Evolutionary conservation across 768 basidiomycete species (phyloP).

Genomic region (Boletus sp.): DNA sequence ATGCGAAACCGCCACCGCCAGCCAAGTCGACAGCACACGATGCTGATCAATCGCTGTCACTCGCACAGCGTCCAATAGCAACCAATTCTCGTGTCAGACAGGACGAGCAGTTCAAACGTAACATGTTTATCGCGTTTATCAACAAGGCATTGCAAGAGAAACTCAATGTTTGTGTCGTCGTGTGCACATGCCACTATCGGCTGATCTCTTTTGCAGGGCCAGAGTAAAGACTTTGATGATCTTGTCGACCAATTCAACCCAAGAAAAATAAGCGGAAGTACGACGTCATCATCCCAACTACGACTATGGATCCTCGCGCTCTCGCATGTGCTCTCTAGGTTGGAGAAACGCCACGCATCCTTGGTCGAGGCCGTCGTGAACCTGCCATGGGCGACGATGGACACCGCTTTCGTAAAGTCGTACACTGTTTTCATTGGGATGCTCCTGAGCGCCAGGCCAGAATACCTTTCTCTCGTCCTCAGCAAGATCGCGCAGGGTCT

Average conservation of each 20-base stretch:
- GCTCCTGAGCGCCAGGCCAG: conserved; percentile 86
- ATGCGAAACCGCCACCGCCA: conserved; percentile 39
- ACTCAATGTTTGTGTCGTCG: conserved; percentile 49
- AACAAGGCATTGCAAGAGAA: conserved; percentile 79
- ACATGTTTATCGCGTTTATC: conserved; percentile 83
- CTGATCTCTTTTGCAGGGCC: conserved; percentile 50
- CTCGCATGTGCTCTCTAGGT: conserved; percentile 87
- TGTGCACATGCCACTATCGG: conserved; percentile 6
- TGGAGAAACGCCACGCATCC: conserved; percentile 75
- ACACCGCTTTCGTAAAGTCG: conserved; percentile 77
- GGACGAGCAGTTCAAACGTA: conserved; percentile 72
- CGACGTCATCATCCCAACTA: conserved; percentile 50
- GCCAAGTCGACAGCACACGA: conserved; percentile 21
- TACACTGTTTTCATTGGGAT: conserved; percentile 90
- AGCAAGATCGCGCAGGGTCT: conserved; percentile 81
- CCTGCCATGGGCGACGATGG: conserved; percentile 93
- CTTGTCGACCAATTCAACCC: conserved; percentile 84
- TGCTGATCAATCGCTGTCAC: conserved; percentile 12
- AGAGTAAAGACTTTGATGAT: conserved; percentile 77
- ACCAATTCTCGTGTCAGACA: conserved; percentile 78
- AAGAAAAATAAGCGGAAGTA: conserved; percentile 35
- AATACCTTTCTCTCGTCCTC: conserved; percentile 85
- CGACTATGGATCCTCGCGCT: conserved; percentile 83
- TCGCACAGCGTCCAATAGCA: conserved; percentile 57
- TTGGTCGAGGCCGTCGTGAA: conserved; percentile 85